These are phyloP conservation scores for Russula compacta DNA, from an alignment of 768 basidiomycete species.

Conservation along the genomic window DNA sequence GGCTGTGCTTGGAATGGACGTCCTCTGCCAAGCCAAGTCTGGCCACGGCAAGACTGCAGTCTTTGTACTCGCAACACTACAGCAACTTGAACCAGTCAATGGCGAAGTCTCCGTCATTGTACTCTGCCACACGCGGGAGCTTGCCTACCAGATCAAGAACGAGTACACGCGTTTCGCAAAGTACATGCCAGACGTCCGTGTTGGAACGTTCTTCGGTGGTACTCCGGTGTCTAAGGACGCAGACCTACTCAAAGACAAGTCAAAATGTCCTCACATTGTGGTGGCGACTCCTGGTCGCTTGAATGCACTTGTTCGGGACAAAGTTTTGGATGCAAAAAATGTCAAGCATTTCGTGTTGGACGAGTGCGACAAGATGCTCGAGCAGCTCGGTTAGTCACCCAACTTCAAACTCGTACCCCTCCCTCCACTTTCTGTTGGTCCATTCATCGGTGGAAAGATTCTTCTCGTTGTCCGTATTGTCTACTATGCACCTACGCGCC, in stretches of 20 bases:
- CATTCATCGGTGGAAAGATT: conserved; percentile 25
- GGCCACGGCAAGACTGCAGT: conserved; percentile 99
- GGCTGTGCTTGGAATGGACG: conserved; percentile 98
- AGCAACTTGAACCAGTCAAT: conserved; percentile 96
- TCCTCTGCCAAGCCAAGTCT: conserved; percentile 98
- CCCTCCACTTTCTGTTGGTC: conserved; percentile 23
- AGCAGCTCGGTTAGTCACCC: conserved; percentile 99
- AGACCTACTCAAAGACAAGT: conserved; percentile 90
- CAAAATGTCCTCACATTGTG: conserved; percentile 96
- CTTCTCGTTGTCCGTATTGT: conserved; percentile 45
- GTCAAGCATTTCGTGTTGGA: conserved; percentile 99
- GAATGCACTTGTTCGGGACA: conserved; percentile 92
- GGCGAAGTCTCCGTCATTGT: conserved; percentile 98
- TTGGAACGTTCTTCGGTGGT: conserved; percentile 96
- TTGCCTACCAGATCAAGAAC: conserved; percentile 99
- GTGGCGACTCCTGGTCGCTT: conserved; percentile 97
- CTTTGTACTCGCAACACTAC: conserved; percentile 94
- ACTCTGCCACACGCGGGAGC: conserved; percentile 97
- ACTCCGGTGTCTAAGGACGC: conserved; percentile 91
- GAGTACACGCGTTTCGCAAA: conserved; percentile 98
- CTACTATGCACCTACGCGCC: conserved; percentile 22
- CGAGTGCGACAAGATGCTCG: conserved; percentile 99
- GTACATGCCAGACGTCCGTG: conserved; percentile 99
- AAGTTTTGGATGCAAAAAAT: conserved; percentile 87
- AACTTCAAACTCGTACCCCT: conserved; percentile 56